Evolutionary conservation across 768 basidiomycete genomes (phyloP), one percentile per base, ranked within the genome.

Genomic region (Lactarius akahatsu): DNA sequence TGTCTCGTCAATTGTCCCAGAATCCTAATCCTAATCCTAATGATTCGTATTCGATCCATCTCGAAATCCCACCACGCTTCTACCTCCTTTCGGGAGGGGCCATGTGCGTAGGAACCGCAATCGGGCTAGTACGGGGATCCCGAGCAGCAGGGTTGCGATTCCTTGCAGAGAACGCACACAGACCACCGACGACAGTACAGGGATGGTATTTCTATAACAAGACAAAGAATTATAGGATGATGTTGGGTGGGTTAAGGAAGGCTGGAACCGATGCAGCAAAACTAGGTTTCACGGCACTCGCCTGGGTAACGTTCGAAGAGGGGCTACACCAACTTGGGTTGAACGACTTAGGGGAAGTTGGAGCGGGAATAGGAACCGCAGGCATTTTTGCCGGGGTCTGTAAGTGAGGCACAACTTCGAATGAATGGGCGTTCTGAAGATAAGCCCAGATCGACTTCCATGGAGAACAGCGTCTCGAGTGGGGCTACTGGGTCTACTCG

Each of bases 191-290:
- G 71, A 96, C 94, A 36, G 83, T 93, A 65, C 85, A 89, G 71
- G 94, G 94, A 65, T 96, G 94, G 94, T 96, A 95, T 76, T 90
- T 93, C 72, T 96, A 96, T 85, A 91, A 93, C 75, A 96, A 96
- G 81, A 94, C 92, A 34, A 96, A 96, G 77, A 96, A 96, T 80
- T 96, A 95, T 81, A 81, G 85, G 71, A 85, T 94, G 71, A 82
- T 93, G 73, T 81, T 87, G 68, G 89, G 83, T 0, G 93, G 84
- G 10, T 74, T 95, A 74, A 85, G 84, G 72, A 86, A 85, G 18
- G 93, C 85, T 7, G 89, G 82, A 1, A 68, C 69, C 63, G 85
- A 91, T 59, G 88, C 82, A 1, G 69, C 75, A 60, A 82, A 80
- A 72, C 76, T 93, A 47, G 81, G 81, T 16, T 71, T 75, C 15